phyloP scores from a whole-genome alignment of 352 stramenopile species.

The Globisporangium splendens region DNA sequence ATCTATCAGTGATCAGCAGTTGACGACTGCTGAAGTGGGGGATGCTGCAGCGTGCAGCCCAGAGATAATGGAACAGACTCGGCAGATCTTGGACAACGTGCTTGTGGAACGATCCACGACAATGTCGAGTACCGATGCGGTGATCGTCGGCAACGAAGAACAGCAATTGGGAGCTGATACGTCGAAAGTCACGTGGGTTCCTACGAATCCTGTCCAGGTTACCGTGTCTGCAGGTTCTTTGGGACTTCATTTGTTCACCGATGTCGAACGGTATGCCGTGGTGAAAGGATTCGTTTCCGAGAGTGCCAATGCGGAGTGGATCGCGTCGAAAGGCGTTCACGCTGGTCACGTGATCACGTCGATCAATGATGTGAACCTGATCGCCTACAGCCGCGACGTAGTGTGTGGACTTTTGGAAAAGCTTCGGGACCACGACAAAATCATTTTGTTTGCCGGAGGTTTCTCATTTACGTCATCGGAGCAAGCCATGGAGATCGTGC shows the following conservation, averaged over 20 bases:
- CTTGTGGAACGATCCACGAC: constrained; percentile 7
- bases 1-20: constrained; percentile 6
- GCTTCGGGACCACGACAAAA: constrained; percentile 46
- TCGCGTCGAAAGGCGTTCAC: constrained; percentile 30
- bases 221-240: constrained; percentile 40
- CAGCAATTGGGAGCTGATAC: background rate
- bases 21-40: background rate
- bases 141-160: constrained; percentile 15
- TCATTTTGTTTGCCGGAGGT: constrained; percentile 44
- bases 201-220: constrained; percentile 32
- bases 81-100: constrained; percentile 24
- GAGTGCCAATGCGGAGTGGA: constrained; percentile 28
- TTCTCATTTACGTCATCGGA: constrained; percentile 18
- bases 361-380: constrained; percentile 60
- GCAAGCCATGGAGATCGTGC: too few relatives aligned
- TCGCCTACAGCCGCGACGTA: constrained; percentile 26
- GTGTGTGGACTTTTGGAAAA: constrained; percentile 51
- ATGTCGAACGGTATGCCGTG: constrained; percentile 49
- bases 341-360: constrained; percentile 36
- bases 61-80: background rate
- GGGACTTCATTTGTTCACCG: constrained; percentile 54
- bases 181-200: constrained; percentile 14
- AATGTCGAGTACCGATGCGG: constrained; percentile 5
- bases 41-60: background rate
- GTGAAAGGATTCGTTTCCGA: constrained; percentile 56